Evolutionary conservation across 2,329 filamentous ascomycete species (phyloP).

Genomic region (Metarhizium robertsii): DNA sequence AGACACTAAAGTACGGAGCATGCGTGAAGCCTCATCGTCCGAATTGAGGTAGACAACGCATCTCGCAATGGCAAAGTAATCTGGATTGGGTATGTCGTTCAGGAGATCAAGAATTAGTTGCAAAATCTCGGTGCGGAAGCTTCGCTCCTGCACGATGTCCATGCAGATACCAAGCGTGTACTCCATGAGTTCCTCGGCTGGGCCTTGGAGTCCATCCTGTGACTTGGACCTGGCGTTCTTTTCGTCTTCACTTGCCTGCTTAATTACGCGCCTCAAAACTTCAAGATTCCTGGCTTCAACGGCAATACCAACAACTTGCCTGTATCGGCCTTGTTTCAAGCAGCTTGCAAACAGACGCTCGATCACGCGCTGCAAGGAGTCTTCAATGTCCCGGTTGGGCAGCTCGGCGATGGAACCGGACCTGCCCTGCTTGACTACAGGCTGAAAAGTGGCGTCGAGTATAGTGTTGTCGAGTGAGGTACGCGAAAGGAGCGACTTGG

Average conservation of each 20-base stretch:
- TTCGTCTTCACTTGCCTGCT: conserved; percentile 80
- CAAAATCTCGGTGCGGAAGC: conserved; percentile 74
- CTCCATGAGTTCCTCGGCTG: conserved; percentile 90
- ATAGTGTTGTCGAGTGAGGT: conserved; percentile 58
- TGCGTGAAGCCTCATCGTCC: conserved; percentile 78
- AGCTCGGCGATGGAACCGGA: conserved; percentile 56
- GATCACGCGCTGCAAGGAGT: conserved; percentile 73
- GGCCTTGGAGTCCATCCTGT: conserved; percentile 40
- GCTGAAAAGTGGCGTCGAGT: conserved; percentile 48
- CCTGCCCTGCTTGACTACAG: conserved; percentile 41
- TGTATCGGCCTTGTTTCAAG: conserved; percentile 75
- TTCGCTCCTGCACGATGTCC: conserved; percentile 91
- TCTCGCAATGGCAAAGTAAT: conserved; percentile 97
- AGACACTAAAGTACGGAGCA: conserved; percentile 73
- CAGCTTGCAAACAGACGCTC: conserved; percentile 88
- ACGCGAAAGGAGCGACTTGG: conserved; percentile 89
- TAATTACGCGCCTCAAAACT: conserved; percentile 76
- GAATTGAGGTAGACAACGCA: conserved; percentile 95
- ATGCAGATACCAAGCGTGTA: conserved; percentile 95
- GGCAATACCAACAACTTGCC: conserved; percentile 93
- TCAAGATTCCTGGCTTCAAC: conserved; percentile 90
- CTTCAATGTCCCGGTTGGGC: conserved; percentile 61
- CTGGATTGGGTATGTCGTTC: conserved; percentile 82
- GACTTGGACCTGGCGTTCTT: conserved; percentile 54
- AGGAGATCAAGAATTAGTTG: conserved; percentile 90